Conservation (phyloP, 108 stramenopile species). For the Cylindrotheca fusiformis region DNA sequence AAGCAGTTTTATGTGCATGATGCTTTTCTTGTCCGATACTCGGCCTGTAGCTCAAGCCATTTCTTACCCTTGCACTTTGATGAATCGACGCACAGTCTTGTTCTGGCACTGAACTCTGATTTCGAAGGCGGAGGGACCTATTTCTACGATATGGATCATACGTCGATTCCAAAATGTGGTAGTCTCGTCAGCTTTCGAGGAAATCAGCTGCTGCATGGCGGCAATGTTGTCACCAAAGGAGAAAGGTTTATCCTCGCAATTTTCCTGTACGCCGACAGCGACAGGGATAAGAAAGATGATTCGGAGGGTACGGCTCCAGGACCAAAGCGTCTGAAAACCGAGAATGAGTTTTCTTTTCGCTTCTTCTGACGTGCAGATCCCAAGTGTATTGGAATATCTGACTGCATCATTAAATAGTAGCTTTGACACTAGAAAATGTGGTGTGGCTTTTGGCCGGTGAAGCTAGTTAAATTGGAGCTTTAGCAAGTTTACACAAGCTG, state of each 20-base stretch:
- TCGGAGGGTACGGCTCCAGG: neutral
- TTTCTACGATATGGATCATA: slow-evolving; percentile 31
- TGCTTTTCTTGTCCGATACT: slow-evolving; percentile 90
- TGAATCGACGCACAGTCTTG: slow-evolving; percentile 87
- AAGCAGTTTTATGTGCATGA: slow-evolving; percentile 72
- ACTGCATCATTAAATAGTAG: no score
- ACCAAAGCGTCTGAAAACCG: slow-evolving; percentile 6
- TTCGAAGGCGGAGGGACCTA: slow-evolving; percentile 89
- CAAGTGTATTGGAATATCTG: no score
- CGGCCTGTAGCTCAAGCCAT: slow-evolving; percentile 31
- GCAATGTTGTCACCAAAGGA: slow-evolving; percentile 33
- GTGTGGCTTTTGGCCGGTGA: no score
- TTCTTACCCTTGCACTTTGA: slow-evolving; percentile 90
- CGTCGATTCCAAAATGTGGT: slow-evolving; percentile 8
- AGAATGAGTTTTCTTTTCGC: slow-evolving; percentile 2
- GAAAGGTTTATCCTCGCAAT: slow-evolving; percentile 40
- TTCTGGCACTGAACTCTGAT: slow-evolving; percentile 82
- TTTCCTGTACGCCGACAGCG: slow-evolving; percentile 41
- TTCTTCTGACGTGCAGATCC: slow-evolving; percentile 11
- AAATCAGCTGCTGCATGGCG: slow-evolving; percentile 38
- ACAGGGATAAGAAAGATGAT: neutral
- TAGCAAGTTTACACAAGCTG: no score
- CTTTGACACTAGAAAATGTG: no score
- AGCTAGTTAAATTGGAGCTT: no score
- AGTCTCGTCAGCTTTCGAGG: slow-evolving; percentile 41